Conservation (phyloP, 140 eudicot genomes). For the Oenanthe javanica region DNA sequence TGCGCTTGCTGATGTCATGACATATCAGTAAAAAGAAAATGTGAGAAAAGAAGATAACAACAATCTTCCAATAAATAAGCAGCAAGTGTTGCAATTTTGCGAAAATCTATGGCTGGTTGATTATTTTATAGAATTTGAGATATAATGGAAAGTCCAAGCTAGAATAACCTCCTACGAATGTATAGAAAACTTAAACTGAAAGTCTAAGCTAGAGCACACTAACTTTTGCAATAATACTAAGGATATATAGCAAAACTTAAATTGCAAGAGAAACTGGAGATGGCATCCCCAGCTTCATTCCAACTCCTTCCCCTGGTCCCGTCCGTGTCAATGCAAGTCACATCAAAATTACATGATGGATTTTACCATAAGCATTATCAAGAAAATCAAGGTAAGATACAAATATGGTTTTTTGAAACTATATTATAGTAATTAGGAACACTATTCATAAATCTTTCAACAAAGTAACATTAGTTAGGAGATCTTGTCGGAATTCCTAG, state of each 20-base stretch:
- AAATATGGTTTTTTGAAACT: not conserved
- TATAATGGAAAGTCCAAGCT: not conserved
- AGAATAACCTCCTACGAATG: not conserved
- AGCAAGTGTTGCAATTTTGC: not conserved
- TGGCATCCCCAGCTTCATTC: not conserved
- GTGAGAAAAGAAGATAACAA: not conserved
- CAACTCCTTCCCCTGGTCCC: not conserved
- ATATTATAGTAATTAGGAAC: not conserved
- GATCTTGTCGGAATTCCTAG: not conserved
- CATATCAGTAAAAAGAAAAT: conserved; percentile 4
- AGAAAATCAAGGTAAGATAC: not conserved
- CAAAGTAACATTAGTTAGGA: not conserved
- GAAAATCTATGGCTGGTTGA: not conserved
- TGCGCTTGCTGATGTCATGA: conserved; percentile 33
- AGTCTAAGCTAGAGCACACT: not conserved
- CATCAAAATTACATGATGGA: not conserved
- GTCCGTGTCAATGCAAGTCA: not conserved
- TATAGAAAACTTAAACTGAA: not conserved
- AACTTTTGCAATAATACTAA: not conserved
- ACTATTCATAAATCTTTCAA: not conserved
- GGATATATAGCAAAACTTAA: not conserved
- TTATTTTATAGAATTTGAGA: not conserved
- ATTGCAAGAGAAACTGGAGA: not conserved
- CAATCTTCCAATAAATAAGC: not conserved
- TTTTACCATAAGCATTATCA: not conserved